These are phyloP conservation scores for Paraglomus brasilianum DNA, from an alignment of 192 early-diverging fungal species.

Conservation along the genomic window DNA sequence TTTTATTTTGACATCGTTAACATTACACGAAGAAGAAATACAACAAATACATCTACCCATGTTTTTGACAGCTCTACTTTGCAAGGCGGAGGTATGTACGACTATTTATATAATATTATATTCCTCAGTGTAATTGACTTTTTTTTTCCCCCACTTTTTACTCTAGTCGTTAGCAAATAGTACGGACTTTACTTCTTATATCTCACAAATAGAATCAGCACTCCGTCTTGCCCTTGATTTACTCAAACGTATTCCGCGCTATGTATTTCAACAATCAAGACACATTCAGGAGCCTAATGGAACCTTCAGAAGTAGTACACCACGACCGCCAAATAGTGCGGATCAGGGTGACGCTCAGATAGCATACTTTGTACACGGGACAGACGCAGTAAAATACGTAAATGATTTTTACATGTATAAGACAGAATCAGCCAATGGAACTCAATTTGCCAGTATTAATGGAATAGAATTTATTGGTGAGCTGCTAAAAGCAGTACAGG, in stretches of 20 bases:
- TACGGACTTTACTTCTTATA: constrained; percentile 7
- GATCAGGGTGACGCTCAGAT: constrained; percentile 13
- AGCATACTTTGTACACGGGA: constrained; percentile 38
- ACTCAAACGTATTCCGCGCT: constrained; percentile 37
- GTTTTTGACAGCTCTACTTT: constrained; percentile 60
- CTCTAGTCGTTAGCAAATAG: constrained; percentile 22
- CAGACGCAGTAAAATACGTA: constrained; percentile 46
- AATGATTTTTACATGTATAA: constrained; percentile 46
- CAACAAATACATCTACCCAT: constrained; percentile 81
- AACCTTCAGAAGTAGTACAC: not conserved
- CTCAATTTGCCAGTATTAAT: constrained; percentile 40
- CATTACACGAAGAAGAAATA: constrained; percentile 80
- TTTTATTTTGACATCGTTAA: constrained; percentile 74
- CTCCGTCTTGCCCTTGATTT: constrained; percentile 36
- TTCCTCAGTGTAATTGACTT: not conserved
- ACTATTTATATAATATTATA: no score
- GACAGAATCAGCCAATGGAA: constrained; percentile 23
- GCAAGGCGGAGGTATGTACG: constrained; percentile 48
- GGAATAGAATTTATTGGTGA: constrained; percentile 35
- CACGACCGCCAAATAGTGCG: not conserved
- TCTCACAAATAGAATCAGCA: constrained; percentile 35
- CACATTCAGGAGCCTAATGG: constrained; percentile 32
- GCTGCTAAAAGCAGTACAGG: constrained; percentile 34
- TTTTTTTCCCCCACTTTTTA: constrained; percentile 11
- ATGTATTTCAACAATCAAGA: constrained; percentile 32